Conservation (phyloP, 345 rosid genomes). For the Ailanthus altissimus region DNA sequence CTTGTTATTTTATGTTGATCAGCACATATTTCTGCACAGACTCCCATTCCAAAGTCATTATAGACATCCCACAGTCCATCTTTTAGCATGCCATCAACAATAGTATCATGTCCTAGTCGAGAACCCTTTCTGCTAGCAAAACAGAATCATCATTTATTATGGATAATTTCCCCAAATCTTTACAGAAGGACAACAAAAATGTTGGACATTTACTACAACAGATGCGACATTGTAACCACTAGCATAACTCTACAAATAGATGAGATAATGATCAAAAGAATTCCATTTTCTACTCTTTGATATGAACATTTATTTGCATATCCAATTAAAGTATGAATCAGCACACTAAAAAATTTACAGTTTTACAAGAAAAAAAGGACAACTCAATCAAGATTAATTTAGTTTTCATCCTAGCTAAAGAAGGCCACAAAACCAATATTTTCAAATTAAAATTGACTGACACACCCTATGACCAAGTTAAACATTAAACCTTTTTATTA, state of each 20-base stretch:
- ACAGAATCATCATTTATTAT: neutral
- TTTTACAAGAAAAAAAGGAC: neutral
- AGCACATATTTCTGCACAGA: conserved; percentile 91
- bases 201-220: neutral
- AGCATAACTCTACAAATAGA: neutral
- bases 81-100: conserved; percentile 90
- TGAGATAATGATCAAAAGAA: neutral
- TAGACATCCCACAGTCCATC: conserved; percentile 99
- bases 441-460: neutral
- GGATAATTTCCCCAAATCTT: neutral
- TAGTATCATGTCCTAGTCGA: conserved; percentile 72
- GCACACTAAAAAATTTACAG: neutral
- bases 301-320: neutral
- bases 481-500: conserved; percentile 6
- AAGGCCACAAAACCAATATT: neutral
- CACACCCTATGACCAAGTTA: neutral
- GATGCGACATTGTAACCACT: neutral
- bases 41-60: conserved; percentile 90
- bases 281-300: neutral
- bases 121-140: conserved; percentile 77
- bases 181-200: conserved; percentile 7
- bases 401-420: neutral
- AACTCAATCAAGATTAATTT: neutral
- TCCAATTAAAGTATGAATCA: neutral
- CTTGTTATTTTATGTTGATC: conserved; percentile 62